Evolutionary conservation across 208 protist species (phyloP), one percentile per base, ranked within the genome.

Genomic region (Acanthamoeba healyi): DNA sequence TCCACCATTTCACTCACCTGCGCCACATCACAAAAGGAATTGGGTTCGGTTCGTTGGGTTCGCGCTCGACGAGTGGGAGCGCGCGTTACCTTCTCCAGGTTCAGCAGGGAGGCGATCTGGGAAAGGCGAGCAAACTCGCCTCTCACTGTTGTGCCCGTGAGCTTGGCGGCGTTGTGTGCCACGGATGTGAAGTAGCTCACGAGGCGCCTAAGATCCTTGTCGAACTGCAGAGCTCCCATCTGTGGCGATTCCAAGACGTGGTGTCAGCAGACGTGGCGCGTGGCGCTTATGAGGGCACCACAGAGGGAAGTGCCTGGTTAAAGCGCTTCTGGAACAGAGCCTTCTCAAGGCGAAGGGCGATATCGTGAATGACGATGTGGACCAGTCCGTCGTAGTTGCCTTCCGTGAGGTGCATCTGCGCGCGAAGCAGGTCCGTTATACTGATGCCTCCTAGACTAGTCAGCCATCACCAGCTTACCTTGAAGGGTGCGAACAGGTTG

Each of bases 321-420:
- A 87, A 87, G 15, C 49, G 79, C 49, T 87, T 87, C 29, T 87
- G 42, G 79, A 87, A 61, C 42, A 87, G 44, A 17, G 79, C 79
- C 49, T 87, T 87, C 49, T 87, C 79, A 5, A 87, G 42, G 6
- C 79, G 79, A 2, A 15, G 19, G n/a, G 49, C 79, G 29, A 87
- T 87, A 44, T 87, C 79, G 26, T 40, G 79, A n/a, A 87, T 87
- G 26, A 87, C 79, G 46, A 87, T 87, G 49, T 87, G 79, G 46
- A 87, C n/a, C n/a, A 87, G 22, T n/a, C 44, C 46, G 79, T 87
- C 79, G 79, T 87, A 87, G 79, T 87, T 87, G 22, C 79, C 49
- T 22, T 87, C 79, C 12, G 79, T 87, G 46, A 87, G 49, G 22
- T 87, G 79, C n/a, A 38, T 63, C 79, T 87, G 42, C 72, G 42